phyloP scores from a whole-genome alignment of 2,329 filamentous ascomycete species.

The Coniochaeta sp. region DNA sequence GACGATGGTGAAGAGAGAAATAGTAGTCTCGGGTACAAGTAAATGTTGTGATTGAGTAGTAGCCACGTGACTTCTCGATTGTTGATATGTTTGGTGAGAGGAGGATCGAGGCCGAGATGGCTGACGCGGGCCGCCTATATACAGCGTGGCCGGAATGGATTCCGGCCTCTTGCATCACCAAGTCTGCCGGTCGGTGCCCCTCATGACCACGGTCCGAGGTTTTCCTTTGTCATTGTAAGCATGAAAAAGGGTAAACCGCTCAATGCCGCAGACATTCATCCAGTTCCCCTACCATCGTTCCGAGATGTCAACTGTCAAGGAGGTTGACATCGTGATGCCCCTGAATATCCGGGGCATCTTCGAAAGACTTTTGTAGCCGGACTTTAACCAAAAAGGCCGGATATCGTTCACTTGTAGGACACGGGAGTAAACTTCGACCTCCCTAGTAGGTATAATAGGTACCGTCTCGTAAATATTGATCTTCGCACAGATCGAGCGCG shows the following conservation, averaged over 20 bases:
- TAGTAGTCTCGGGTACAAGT: background rate
- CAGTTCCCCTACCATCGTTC: background rate
- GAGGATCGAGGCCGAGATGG: conserved; percentile 5
- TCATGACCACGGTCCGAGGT: background rate
- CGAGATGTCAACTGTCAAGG: too few relatives aligned
- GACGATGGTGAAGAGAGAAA: conserved; percentile 5
- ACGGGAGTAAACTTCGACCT: too few relatives aligned
- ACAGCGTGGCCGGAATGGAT: conserved; percentile 40
- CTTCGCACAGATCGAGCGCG: too few relatives aligned
- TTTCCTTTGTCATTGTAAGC: conserved; percentile 5
- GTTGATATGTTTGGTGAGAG: conserved; percentile 3
- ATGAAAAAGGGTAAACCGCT: background rate
- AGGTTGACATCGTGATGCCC: background rate
- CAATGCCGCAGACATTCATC: background rate
- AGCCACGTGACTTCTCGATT: background rate
- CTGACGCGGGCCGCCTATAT: conserved; percentile 32
- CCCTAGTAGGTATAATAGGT: too few relatives aligned
- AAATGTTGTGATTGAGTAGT: background rate
- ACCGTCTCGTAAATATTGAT: too few relatives aligned
- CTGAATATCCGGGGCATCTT: too few relatives aligned
- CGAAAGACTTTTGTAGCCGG: too few relatives aligned
- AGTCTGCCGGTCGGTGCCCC: background rate
- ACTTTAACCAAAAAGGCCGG: too few relatives aligned
- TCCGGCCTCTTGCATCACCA: conserved; percentile 29
- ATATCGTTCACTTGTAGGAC: too few relatives aligned